Evolutionary conservation across 257 asterid genomes (phyloP).

Genomic region (Nicotiana paniculata): DNA sequence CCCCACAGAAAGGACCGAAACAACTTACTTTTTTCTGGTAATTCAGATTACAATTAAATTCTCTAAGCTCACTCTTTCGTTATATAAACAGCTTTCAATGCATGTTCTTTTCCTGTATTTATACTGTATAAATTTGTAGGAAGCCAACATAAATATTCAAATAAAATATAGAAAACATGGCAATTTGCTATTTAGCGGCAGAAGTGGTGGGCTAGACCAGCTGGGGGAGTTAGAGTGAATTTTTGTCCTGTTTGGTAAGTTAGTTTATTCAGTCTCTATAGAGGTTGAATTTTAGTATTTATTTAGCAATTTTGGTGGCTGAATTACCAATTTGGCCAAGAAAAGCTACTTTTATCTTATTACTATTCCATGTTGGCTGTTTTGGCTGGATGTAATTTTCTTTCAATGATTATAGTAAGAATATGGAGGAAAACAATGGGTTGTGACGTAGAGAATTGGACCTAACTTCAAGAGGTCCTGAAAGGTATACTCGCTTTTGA

Average conservation of each 20-base stretch:
- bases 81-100: not conserved
- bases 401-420: too few relatives aligned
- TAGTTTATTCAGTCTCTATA: not conserved
- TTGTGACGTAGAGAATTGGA: not conserved
- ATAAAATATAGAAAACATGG: not conserved
- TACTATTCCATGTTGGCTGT: too few relatives aligned
- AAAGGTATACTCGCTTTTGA: not conserved
- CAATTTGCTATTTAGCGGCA: not conserved
- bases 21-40: not conserved
- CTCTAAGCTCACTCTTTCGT: not conserved
- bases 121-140: not conserved
- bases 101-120: too few relatives aligned
- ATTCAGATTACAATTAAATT: not conserved
- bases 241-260: not conserved
- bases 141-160: not conserved
- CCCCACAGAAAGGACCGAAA: not conserved
- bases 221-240: not conserved
- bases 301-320: not conserved
- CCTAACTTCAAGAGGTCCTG: not conserved
- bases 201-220: not conserved
- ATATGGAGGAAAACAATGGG: not conserved
- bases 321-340: not conserved
- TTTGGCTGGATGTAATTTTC: too few relatives aligned
- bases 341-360: not conserved
- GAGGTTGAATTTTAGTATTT: not conserved